Conservation (phyloP, 1,139 yeast genomes). For the Scheffersomyces parashehatae region DNA sequence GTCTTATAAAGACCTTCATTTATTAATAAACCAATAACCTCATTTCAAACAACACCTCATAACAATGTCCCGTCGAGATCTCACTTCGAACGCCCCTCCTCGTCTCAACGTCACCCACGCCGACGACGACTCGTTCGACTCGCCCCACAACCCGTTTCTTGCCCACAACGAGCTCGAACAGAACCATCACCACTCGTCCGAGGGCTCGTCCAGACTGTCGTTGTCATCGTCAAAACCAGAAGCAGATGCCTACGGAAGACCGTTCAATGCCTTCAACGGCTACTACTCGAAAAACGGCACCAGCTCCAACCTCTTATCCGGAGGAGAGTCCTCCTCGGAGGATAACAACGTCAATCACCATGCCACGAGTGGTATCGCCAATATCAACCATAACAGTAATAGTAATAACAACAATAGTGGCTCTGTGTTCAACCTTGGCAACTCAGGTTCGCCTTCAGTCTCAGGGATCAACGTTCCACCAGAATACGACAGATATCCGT, state of each 20-base stretch:
- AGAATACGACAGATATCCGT: slow-evolving; percentile 19
- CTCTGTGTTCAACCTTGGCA: not conserved
- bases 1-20: too few species aligned
- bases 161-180: slow-evolving; percentile 5
- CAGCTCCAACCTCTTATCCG: slow-evolving; percentile 16
- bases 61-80: slow-evolving; percentile 13
- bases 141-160: slow-evolving; percentile 9
- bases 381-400: too few species aligned
- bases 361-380: too few species aligned
- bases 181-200: not conserved
- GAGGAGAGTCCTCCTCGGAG: slow-evolving; percentile 6
- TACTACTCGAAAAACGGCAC: slow-evolving; percentile 18
- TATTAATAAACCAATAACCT: too few species aligned
- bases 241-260: slow-evolving; percentile 12
- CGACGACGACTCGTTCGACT: slow-evolving; percentile 1
- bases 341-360: too few species aligned
- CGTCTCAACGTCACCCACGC: not conserved
- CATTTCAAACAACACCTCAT: too few species aligned
- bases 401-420: slow-evolving; percentile 1
- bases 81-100: slow-evolving; percentile 10
- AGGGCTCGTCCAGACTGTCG: slow-evolving; percentile 5
- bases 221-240: slow-evolving; percentile 6
- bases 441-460: slow-evolving; percentile 4
- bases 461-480: slow-evolving; percentile 12
- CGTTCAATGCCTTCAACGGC: slow-evolving; percentile 16